Conservation (phyloP, 306 rosid species). For the Begonia peltatifolia region DNA sequence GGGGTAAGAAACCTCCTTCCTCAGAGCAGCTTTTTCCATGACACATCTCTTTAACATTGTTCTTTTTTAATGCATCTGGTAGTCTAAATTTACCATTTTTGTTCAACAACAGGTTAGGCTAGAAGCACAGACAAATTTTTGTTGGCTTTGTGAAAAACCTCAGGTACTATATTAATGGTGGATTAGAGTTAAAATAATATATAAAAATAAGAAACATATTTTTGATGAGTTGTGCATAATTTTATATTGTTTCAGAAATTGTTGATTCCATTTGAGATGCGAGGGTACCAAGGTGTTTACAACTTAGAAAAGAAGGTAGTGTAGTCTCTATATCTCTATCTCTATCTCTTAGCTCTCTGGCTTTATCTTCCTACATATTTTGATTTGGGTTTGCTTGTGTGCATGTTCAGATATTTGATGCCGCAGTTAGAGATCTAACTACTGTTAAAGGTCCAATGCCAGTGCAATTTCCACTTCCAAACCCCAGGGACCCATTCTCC, state of each 20-base stretch:
- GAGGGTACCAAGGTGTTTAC: constrained; percentile 82
- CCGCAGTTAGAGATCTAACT: constrained; percentile 68
- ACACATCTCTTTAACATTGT: neutral
- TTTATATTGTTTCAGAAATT: constrained; percentile 33
- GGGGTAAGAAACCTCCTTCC: constrained; percentile 27
- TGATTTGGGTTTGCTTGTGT: constrained; percentile 8
- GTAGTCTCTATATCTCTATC: neutral
- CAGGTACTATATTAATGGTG: constrained; percentile 30
- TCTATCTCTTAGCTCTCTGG: neutral
- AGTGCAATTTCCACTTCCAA: constrained; percentile 66
- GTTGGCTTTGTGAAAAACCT: constrained; percentile 91
- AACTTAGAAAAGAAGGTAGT: constrained; percentile 82
- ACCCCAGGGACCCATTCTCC: constrained; percentile 54
- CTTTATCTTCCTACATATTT: constrained; percentile 4
- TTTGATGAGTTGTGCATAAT: neutral
- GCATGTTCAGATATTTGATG: constrained; percentile 47
- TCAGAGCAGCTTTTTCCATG: neutral
- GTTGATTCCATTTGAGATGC: constrained; percentile 94
- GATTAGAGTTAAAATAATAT: no score
- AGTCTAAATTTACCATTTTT: constrained; percentile 7
- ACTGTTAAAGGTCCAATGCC: constrained; percentile 46
- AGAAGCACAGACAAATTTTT: constrained; percentile 73
- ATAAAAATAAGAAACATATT: no score
- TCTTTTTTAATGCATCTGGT: neutral
- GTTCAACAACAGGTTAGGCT: constrained; percentile 52